Percentiles rank a stretch among this genome's conserved stretches.
These are phyloP conservation scores for Lachnellula willkommii DNA, from an alignment of 2,329 filamentous ascomycete genomes.

Conservation along the genomic window DNA sequence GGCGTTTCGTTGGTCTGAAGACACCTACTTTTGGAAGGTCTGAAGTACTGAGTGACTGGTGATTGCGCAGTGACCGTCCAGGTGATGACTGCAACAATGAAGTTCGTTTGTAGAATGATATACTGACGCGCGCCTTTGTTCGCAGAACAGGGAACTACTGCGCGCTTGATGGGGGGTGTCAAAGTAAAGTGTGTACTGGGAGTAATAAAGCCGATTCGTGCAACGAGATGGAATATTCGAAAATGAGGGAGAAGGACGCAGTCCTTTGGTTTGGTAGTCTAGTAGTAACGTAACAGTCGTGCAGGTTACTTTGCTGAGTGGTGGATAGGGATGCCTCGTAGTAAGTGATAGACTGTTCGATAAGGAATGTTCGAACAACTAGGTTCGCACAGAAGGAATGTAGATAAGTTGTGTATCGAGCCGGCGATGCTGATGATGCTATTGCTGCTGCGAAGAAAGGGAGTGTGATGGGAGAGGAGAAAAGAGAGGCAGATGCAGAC, in stretches of 20 bases:
- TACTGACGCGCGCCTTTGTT: conserved; percentile 1
- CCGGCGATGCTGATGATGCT: conserved; percentile 20
- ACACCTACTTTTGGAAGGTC: conserved; percentile 4
- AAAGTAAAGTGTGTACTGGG: conserved; percentile 3
- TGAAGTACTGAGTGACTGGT: not conserved
- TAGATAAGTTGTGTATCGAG: conserved; percentile 18
- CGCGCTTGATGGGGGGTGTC: not conserved
- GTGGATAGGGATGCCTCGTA: conserved; percentile 3
- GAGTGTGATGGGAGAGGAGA: conserved; percentile 10
- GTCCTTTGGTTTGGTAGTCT: not conserved
- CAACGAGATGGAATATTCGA: not conserved
- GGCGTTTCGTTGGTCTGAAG: conserved; percentile 3
- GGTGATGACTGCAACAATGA: conserved; percentile 2
- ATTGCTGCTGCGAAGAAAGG: conserved; percentile 8
- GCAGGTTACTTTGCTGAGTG: not conserved
- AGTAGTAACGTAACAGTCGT: not conserved
- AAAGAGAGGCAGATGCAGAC: conserved; percentile 6
- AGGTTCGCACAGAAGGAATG: conserved; percentile 25
- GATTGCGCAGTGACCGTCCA: conserved; percentile 1
- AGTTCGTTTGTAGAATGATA: not conserved
- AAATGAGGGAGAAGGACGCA: not conserved
- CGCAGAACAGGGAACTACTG: not conserved
- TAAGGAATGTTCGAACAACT: conserved; percentile 28
- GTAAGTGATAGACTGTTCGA: conserved; percentile 19
- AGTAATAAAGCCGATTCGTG: not conserved